Evolutionary conservation across 2,329 filamentous ascomycete species (phyloP).

Genomic region (Clonostachys rhizophaga): DNA sequence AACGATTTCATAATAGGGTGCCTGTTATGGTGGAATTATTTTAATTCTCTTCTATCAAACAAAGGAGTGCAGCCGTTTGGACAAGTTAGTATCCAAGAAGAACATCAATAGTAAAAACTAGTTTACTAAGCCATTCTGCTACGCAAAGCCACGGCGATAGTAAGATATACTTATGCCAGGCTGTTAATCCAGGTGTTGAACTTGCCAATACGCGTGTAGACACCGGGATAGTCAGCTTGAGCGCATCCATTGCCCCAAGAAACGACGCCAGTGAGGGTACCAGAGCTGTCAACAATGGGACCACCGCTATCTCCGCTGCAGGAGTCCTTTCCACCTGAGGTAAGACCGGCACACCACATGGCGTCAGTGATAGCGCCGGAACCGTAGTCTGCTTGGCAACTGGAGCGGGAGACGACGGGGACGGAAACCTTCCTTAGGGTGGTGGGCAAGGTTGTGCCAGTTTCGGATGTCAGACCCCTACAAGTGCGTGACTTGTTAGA

Average conservation of each 20-base stretch:
- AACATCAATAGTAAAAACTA: too few relatives aligned
- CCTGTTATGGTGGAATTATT: too few relatives aligned
- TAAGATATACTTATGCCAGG: conserved; percentile 6
- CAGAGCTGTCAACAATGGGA: conserved; percentile 14
- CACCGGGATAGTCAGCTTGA: conserved; percentile 13
- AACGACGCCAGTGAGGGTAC: conserved; percentile 14
- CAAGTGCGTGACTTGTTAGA: background rate
- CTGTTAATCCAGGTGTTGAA: conserved; percentile 13
- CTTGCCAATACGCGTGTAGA: conserved; percentile 18
- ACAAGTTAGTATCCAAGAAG: too few relatives aligned
- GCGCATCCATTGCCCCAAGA: conserved; percentile 23
- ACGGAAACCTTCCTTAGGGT: conserved; percentile 20
- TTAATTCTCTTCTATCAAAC: too few relatives aligned
- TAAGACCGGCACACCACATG: conserved; percentile 22
- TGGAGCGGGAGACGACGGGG: conserved; percentile 16
- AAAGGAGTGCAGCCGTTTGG: too few relatives aligned
- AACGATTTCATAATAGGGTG: too few relatives aligned
- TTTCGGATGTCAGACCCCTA: conserved; percentile 3
- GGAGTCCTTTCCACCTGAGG: conserved; percentile 18
- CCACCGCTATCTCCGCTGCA: conserved; percentile 23
- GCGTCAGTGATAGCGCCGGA: conserved; percentile 12
- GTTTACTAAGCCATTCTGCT: too few relatives aligned
- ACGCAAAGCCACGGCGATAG: too few relatives aligned
- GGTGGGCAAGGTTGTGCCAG: conserved; percentile 6
- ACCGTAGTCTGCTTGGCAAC: conserved; percentile 14